Evolutionary conservation across 2,329 filamentous ascomycete species (phyloP), one percentile per base, ranked within the genome.

Genomic region (Xylariaceae sp.): DNA sequence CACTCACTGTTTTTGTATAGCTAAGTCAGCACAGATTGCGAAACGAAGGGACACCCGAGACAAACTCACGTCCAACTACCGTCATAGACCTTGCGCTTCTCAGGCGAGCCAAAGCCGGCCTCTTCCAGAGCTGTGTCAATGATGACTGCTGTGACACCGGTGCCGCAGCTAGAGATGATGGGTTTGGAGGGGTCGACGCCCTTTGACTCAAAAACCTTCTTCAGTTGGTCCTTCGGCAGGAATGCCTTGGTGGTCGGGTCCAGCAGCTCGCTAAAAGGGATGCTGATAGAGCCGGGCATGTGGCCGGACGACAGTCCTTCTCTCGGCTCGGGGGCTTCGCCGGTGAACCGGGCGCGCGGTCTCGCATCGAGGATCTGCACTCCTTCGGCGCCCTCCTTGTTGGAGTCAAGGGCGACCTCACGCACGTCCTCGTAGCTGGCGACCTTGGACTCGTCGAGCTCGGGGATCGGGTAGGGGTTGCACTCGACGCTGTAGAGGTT

Each of bases 31-130:
- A 15, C 13, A 33, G 16, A 11, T 23, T 9, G 19, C 19, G 7
- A 28, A 33, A 21, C 29, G n/a, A 27, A 15, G 13, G 11, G n/a
- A n/a, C 24, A 3, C 12, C 11, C 33, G n/a, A 38, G 14, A 16
- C 6, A n/a, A 27, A 83, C 85, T 80, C 71, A 94, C 76, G 92
- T 97, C 92, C 92, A 98, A 63, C 89, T 95, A 33, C 92, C 92
- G 61, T 98, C 92, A 56, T 98, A 98, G 15, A 98, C 72, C 57
- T 76, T 81, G 50, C 86, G 77, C 38, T 76, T 76, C 44, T 81
- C 74, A 0, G 75, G 64, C 3, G 76, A 69, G 2, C 84, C 85
- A 57, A 80, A 89, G 2, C 81, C 82, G 15, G 89, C 87, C 61
- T 88, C 81, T 19, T 78, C 78, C 38, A 98, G 66, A 2, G 88